A percentile compares a stretch with the other conserved stretches of the same genome.
phyloP scores from a whole-genome alignment of 495 filamentous ascomycete species.

The Annulohypoxylon nitens region DNA sequence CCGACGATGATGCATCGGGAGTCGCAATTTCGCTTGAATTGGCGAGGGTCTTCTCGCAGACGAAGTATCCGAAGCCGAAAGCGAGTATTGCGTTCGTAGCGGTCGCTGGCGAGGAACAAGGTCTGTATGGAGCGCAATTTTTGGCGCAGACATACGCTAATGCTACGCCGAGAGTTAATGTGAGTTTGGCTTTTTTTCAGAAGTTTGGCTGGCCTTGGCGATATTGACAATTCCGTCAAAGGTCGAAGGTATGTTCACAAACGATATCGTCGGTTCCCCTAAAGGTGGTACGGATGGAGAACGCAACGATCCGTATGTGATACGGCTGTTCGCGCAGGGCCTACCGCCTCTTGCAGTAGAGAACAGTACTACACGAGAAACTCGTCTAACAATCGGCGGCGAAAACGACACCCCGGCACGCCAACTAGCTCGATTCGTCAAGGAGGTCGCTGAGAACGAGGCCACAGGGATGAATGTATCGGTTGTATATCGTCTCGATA shows the following conservation, averaged over 20 bases:
- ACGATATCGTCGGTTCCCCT: conserved; percentile 65
- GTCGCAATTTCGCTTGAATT: conserved; percentile 62
- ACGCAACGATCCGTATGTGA: conserved; percentile 57
- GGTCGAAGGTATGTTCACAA: conserved; percentile 66
- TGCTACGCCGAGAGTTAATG: conserved; percentile 51
- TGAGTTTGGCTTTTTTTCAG: conserved; percentile 18
- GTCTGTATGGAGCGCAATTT: conserved; percentile 61
- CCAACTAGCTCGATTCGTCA: conserved; percentile 65
- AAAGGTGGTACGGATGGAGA: conserved; percentile 56
- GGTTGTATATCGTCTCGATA: conserved; percentile 65
- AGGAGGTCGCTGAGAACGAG: conserved; percentile 64
- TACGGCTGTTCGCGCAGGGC: conserved; percentile 65
- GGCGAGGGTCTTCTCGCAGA: conserved; percentile 59
- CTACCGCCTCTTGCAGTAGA: conserved; percentile 56
- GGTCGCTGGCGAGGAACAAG: conserved; percentile 67
- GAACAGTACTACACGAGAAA: conserved; percentile 46
- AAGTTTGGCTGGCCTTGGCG: too few species aligned
- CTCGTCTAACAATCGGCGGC: conserved; percentile 60
- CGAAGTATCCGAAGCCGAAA: conserved; percentile 51
- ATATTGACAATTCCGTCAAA: conserved; percentile 32
- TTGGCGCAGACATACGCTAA: conserved; percentile 63
- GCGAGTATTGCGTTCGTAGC: conserved; percentile 67
- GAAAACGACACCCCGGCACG: conserved; percentile 68
- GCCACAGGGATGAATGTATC: conserved; percentile 60
- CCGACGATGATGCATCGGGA: conserved; percentile 65